Conservation (phyloP, 179 eudicot species). For the Dionaea muscipula region DNA sequence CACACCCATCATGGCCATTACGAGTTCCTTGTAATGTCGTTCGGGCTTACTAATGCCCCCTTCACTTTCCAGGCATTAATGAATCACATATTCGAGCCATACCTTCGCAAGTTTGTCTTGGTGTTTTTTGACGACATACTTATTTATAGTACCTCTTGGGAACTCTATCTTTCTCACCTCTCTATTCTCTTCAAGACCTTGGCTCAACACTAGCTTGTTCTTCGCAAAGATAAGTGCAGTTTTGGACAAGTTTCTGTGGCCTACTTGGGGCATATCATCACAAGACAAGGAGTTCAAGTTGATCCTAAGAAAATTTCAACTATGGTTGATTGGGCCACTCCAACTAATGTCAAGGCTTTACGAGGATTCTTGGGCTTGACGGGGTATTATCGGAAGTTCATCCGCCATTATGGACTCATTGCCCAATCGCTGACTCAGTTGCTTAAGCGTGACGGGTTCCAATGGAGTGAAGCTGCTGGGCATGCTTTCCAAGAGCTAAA, state of each 20-base stretch:
- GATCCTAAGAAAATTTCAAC: not conserved
- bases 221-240: not conserved
- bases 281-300: not conserved
- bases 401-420: not conserved
- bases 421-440: not conserved
- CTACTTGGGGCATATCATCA: not conserved
- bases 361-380: too few species aligned
- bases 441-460: not conserved
- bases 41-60: constrained; percentile 4
- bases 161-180: too few species aligned
- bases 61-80: not conserved
- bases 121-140: constrained; percentile 5
- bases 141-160: not conserved
- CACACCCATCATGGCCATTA: not conserved
- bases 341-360: too few species aligned
- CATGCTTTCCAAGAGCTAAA: not conserved
- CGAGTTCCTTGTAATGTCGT: constrained; percentile 1
- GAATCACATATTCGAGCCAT: not conserved
- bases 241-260: not conserved
- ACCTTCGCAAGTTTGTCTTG: not conserved
- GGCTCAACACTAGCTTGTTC: not conserved
- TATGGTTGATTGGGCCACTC: not conserved
- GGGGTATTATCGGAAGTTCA: too few species aligned
- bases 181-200: not conserved
- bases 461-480: not conserved